Conservation (phyloP, 2,329 filamentous ascomycete genomes). For the Pseudocercospora cruenta region DNA sequence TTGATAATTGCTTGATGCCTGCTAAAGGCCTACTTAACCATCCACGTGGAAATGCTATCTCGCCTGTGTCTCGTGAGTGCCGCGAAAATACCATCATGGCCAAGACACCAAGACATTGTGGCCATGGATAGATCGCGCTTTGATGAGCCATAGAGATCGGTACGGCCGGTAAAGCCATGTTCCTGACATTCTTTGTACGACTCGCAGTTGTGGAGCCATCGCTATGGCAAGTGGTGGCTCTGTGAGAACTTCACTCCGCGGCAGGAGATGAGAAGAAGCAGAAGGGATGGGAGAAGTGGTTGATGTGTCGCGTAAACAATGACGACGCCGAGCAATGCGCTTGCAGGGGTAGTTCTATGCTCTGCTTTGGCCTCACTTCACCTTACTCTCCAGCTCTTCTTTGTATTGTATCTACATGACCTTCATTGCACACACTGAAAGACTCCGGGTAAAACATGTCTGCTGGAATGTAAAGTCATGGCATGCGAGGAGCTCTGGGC, state of each 20-base stretch:
- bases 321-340: not conserved
- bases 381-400: too few relatives aligned
- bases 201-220: not conserved
- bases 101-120: not conserved
- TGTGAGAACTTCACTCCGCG: not conserved
- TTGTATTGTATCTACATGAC: too few relatives aligned
- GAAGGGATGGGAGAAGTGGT: not conserved
- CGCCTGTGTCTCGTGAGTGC: not conserved
- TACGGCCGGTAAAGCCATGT: not conserved
- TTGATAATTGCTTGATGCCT: not conserved
- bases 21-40: not conserved
- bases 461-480: too few relatives aligned
- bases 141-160: not conserved
- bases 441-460: too few relatives aligned
- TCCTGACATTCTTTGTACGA: not conserved
- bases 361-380: too few relatives aligned
- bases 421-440: too few relatives aligned
- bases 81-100: not conserved
- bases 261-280: not conserved
- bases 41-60: not conserved
- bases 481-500: too few relatives aligned
- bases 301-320: too few relatives aligned
- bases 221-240: not conserved
- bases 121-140: not conserved
- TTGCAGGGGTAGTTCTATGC: too few relatives aligned